Percentiles rank a stretch among this genome's conserved stretches.
phyloP scores from a whole-genome alignment of 805 yeast species.

The Clavispora fructus region DNA sequence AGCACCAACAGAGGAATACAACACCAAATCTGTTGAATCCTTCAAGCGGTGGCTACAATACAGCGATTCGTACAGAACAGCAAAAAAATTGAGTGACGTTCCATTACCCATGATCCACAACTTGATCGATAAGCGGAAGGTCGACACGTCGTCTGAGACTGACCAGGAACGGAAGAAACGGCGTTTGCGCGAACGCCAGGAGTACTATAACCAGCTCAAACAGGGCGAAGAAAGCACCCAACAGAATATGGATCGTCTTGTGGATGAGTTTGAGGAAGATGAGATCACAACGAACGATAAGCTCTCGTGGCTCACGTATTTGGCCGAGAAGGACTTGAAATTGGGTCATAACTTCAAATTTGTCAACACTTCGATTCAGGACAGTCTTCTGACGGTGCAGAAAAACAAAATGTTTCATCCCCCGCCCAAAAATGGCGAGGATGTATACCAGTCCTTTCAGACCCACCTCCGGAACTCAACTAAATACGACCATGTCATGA shows the following conservation, averaged over 20 bases:
- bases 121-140: slow-evolving; percentile 34
- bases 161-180: slow-evolving; percentile 31
- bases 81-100: slow-evolving; percentile 23
- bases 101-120: slow-evolving; percentile 27
- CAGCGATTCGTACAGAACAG: slow-evolving; percentile 21
- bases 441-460: slow-evolving; percentile 14
- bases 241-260: slow-evolving; percentile 8
- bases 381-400: slow-evolving; percentile 23
- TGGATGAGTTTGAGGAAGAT: slow-evolving; percentile 21
- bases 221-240: slow-evolving; percentile 17
- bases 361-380: slow-evolving; percentile 23
- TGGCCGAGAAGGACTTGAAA: slow-evolving; percentile 29
- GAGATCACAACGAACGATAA: slow-evolving; percentile 20
- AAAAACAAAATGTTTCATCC: slow-evolving; percentile 28
- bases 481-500: slow-evolving; percentile 26
- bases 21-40: slow-evolving; percentile 33
- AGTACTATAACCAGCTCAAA: slow-evolving; percentile 34
- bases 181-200: slow-evolving; percentile 33
- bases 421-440: slow-evolving; percentile 10
- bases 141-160: slow-evolving; percentile 30
- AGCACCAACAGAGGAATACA: slow-evolving; percentile 29
- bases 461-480: slow-evolving; percentile 21
- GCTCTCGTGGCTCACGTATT: slow-evolving; percentile 34
- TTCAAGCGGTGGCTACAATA: slow-evolving; percentile 32
- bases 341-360: slow-evolving; percentile 36